These are phyloP conservation scores for Chamaecrista fasciculata DNA, from an alignment of 306 rosid species.

Conservation along the genomic window DNA sequence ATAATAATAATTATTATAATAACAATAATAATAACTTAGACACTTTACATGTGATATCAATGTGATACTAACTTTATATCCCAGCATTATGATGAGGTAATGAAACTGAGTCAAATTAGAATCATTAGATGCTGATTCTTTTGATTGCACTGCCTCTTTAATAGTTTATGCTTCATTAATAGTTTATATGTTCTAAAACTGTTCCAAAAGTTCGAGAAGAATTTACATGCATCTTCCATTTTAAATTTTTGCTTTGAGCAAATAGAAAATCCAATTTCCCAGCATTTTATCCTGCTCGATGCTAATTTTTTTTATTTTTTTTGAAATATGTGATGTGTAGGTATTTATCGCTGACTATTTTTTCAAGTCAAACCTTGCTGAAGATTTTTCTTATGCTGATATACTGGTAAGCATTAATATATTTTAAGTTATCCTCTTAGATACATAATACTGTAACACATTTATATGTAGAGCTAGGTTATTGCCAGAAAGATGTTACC, in stretches of 20 bases:
- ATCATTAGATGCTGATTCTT: background rate
- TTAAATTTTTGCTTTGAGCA: slow-evolving; percentile 7
- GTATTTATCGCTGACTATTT: slow-evolving; percentile 80
- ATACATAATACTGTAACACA: background rate
- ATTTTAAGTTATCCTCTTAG: background rate
- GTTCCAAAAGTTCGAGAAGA: slow-evolving; percentile 8
- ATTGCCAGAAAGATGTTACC: slow-evolving; percentile 8
- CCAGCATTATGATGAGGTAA: background rate
- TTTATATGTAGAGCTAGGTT: background rate
- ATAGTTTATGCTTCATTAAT: background rate
- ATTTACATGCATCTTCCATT: background rate
- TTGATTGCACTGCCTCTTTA: slow-evolving; percentile 9
- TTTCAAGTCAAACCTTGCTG: slow-evolving; percentile 72
- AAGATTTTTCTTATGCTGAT: slow-evolving; percentile 73
- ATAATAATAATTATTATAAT: no score
- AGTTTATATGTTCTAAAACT: background rate
- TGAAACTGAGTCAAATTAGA: slow-evolving; percentile 4
- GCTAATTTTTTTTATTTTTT: slow-evolving; percentile 27
- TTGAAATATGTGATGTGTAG: slow-evolving; percentile 44
- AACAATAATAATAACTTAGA: background rate
- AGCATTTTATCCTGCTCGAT: background rate
- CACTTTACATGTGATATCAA: background rate
- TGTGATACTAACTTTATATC: background rate
- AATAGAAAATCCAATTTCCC: slow-evolving; percentile 2
- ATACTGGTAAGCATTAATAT: slow-evolving; percentile 53